A percentile compares a stretch with the other conserved stretches of the same genome.
phyloP scores from a whole-genome alignment of 2,329 filamentous ascomycete genomes.

The Cladobotryum protrusum region DNA sequence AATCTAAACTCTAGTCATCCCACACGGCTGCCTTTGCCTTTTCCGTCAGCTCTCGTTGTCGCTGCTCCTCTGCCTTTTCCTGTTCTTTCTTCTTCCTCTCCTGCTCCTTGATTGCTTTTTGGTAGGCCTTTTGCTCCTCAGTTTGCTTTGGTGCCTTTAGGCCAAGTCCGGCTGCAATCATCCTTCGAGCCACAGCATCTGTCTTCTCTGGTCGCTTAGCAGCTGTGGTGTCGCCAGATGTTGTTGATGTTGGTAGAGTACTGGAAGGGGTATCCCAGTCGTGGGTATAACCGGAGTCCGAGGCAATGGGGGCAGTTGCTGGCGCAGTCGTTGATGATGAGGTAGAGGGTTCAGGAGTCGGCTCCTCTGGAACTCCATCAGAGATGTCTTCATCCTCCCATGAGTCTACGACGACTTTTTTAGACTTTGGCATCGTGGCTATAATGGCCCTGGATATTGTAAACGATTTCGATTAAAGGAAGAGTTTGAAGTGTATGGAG shows the following conservation, averaged over 20 bases:
- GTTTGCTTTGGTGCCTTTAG: slow-evolving; percentile 74
- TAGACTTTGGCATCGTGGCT: slow-evolving; percentile 19
- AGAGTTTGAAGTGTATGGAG: too few species aligned
- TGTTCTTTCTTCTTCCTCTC: slow-evolving; percentile 71
- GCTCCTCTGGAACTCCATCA: slow-evolving; percentile 20
- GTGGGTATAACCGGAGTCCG: slow-evolving; percentile 16
- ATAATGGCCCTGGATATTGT: too few species aligned
- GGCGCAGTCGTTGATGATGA: not conserved
- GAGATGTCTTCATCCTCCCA: slow-evolving; percentile 55
- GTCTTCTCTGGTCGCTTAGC: slow-evolving; percentile 73
- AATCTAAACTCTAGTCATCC: slow-evolving; percentile 54
- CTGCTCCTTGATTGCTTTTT: slow-evolving; percentile 73
- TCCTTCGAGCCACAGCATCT: slow-evolving; percentile 77
- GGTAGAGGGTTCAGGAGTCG: slow-evolving; percentile 16
- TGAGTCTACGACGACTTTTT: slow-evolving; percentile 33
- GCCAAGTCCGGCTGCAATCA: slow-evolving; percentile 86
- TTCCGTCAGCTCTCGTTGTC: slow-evolving; percentile 59
- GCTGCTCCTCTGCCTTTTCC: slow-evolving; percentile 60
- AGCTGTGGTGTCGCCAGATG: slow-evolving; percentile 16
- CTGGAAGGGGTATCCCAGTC: slow-evolving; percentile 3
- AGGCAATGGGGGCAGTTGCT: not conserved
- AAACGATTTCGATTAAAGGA: too few species aligned
- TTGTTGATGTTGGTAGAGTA: not conserved
- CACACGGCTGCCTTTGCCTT: slow-evolving; percentile 79
- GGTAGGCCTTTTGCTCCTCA: slow-evolving; percentile 83